Percentiles rank a stretch among this genome's conserved stretches.
Evolutionary conservation across 345 rosid species (phyloP).

Genomic region (Arabidopsis arenosa): DNA sequence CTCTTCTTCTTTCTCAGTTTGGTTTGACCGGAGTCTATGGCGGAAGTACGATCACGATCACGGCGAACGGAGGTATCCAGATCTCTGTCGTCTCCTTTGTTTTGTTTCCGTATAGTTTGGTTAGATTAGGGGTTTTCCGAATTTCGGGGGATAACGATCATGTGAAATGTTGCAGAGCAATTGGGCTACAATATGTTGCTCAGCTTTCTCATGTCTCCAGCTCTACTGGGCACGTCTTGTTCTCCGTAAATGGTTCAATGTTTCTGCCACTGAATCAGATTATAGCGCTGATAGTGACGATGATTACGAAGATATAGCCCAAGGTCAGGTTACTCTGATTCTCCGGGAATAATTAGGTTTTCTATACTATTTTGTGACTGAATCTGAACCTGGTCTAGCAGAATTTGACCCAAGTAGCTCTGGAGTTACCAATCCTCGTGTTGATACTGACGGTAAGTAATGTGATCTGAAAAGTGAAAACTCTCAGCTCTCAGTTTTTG

Average conservation of each 20-base stretch:
- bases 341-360: background rate
- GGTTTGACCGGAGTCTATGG: conserved; percentile 22
- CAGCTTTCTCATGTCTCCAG: conserved; percentile 84
- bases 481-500: background rate
- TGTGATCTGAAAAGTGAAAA: background rate
- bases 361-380: background rate
- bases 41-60: conserved; percentile 21
- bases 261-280: conserved; percentile 64
- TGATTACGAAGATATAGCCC: conserved; percentile 11
- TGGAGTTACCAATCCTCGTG: conserved; percentile 26
- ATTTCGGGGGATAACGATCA: background rate
- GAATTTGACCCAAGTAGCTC: conserved; percentile 36
- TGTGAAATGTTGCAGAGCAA: conserved; percentile 57
- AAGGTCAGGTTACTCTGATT: conserved; percentile 16
- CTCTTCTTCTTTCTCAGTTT: background rate
- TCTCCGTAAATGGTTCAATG: conserved; percentile 81
- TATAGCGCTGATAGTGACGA: conserved; percentile 60
- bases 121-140: background rate
- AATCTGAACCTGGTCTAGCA: conserved; percentile 22
- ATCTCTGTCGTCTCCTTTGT: background rate
- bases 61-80: conserved; percentile 23
- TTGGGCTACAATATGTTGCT: conserved; percentile 79
- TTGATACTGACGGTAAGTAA: conserved; percentile 20
- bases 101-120: background rate
- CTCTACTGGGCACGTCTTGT: conserved; percentile 75